These are phyloP conservation scores for Hypoxylon fuscum DNA, from an alignment of 495 filamentous ascomycete species.

Conservation along the genomic window DNA sequence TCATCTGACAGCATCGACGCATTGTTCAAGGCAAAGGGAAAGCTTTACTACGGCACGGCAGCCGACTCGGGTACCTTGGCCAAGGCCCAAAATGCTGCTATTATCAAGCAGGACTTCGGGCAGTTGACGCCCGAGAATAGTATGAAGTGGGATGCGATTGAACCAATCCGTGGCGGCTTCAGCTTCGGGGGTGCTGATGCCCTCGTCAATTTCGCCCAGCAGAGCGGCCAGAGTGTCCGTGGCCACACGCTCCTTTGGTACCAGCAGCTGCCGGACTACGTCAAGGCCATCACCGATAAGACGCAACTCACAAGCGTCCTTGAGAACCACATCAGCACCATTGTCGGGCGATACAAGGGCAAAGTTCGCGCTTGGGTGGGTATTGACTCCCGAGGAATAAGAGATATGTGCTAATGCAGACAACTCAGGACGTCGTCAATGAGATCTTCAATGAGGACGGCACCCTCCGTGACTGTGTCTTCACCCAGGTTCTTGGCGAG, in stretches of 20 bases:
- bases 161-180: slow-evolving; percentile 59
- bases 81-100: slow-evolving; percentile 57
- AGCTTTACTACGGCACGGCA: slow-evolving; percentile 64
- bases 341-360: slow-evolving; percentile 60
- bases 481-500: slow-evolving; percentile 66
- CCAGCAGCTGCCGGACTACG: slow-evolving; percentile 63
- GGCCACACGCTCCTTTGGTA: slow-evolving; percentile 65
- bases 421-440: slow-evolving; percentile 67
- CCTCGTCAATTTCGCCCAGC: slow-evolving; percentile 57
- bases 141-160: slow-evolving; percentile 62
- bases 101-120: slow-evolving; percentile 62
- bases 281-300: slow-evolving; percentile 55
- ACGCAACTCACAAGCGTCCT: slow-evolving; percentile 52
- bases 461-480: slow-evolving; percentile 63
- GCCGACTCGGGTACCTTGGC: slow-evolving; percentile 61
- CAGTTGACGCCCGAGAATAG: slow-evolving; percentile 63
- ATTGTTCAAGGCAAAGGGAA: slow-evolving; percentile 64
- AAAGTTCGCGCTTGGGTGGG: slow-evolving; percentile 51
- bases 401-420: neutral
- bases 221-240: slow-evolving; percentile 58
- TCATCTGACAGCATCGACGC: slow-evolving; percentile 29
- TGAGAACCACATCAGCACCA: slow-evolving; percentile 57
- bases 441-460: slow-evolving; percentile 72
- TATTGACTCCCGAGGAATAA: slow-evolving; percentile 6
- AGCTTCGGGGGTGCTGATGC: slow-evolving; percentile 54